Base-by-base conservation (phyloP, 2,329 filamentous ascomycete species). In the Tympanopsis confertula region DNA sequence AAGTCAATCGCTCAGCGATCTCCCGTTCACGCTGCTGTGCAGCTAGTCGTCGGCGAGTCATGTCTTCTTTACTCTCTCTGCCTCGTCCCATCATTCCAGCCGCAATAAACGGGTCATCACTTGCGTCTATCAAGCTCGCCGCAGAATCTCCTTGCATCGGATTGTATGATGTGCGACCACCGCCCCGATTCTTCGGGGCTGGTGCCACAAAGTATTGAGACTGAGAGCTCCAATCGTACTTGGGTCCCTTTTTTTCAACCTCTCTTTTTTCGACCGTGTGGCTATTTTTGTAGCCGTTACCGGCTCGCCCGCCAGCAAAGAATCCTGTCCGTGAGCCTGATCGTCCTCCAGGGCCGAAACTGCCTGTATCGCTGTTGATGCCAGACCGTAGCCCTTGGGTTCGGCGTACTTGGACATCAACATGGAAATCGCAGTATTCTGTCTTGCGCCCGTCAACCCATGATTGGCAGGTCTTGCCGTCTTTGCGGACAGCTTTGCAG, bases 391-490 rank as follows among this genome's bases (percentile, higher is more conserved):
- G 59, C 29, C 68, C 61, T 38, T 74, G 68, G 13, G 66, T 69
- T 42, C 69, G 71, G 36, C 71, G 68, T 5, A 81, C 57, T 42
- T 75, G 66, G 1, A 74, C 53, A 39, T 74, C 67, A 36, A 80
- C 57, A 46, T 81, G 76, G 44, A 74, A 81, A 36, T 78, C 74
- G 52, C 76, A 81, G 44, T 71, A 71, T 38, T 77, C 70, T 0
- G 74, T 78, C 47, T 75, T 76, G 14, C 73, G 63, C 24, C 62
- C 63, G 48, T 81, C 71, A 38, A 81, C 57, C 76, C 76, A 81
- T 15, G 64, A 57, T 5, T 62, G 66, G 46, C 76, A 81, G 28
- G 65, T 60, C 45, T 73, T 68, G 18, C 76, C 75, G 46, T 80
- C 74, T 48, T 75, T 76, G 42, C 66, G 67, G 32, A 69, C 59